Conservation (phyloP, 768 basidiomycete species). For the Amanita pallidorosea region DNA sequence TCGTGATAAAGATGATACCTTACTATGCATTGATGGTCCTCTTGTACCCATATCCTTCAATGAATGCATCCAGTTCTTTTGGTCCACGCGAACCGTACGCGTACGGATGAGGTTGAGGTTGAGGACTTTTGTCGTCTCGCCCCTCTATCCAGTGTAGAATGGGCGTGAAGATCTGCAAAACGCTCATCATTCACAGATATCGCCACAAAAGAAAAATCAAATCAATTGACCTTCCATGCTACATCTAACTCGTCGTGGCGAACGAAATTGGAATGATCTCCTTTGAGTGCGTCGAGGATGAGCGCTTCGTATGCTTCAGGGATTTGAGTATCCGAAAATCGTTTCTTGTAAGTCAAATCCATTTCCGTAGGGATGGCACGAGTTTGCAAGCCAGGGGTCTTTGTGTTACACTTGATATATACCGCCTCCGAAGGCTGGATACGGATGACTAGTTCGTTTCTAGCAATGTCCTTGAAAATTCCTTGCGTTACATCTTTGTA, state of each 20-base stretch:
- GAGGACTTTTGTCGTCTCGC: slow-evolving; percentile 51
- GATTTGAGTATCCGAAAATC: slow-evolving; percentile 84
- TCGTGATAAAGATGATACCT: slow-evolving; percentile 20
- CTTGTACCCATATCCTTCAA: slow-evolving; percentile 66
- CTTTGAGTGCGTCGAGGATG: slow-evolving; percentile 90
- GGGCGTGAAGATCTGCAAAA: slow-evolving; percentile 76
- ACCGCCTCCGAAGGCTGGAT: slow-evolving; percentile 95
- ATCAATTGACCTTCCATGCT: slow-evolving; percentile 80
- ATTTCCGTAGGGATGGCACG: slow-evolving; percentile 92
- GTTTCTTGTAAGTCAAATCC: slow-evolving; percentile 95
- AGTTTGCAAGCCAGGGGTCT: slow-evolving; percentile 85
- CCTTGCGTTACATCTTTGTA: slow-evolving; percentile 97
- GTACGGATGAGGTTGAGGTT: slow-evolving; percentile 68
- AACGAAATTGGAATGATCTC: slow-evolving; percentile 99
- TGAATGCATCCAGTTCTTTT: slow-evolving; percentile 68
- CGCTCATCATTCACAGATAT: neutral
- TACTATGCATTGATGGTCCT: slow-evolving; percentile 64
- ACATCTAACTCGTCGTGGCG: slow-evolving; percentile 94
- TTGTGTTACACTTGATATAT: slow-evolving; percentile 94
- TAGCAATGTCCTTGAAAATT: slow-evolving; percentile 92
- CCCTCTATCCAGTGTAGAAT: slow-evolving; percentile 96
- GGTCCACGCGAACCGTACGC: slow-evolving; percentile 97
- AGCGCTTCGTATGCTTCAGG: slow-evolving; percentile 96
- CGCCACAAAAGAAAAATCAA: neutral
- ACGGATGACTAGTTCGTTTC: slow-evolving; percentile 96